phyloP scores from a whole-genome alignment of 129 eudicot genomes.

The Centaurea solstitialis region DNA sequence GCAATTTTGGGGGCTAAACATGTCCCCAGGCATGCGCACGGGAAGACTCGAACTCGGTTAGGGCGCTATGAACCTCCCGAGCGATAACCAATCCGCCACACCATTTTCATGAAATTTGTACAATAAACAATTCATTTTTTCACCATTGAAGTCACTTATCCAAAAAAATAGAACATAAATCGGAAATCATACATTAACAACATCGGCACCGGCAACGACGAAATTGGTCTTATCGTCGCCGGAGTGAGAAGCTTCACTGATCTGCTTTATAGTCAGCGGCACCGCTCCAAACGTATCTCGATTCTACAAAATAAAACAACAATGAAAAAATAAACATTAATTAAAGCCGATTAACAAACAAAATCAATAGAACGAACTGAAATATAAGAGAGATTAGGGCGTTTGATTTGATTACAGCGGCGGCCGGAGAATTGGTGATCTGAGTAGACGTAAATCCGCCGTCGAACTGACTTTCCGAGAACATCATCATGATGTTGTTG shows the following conservation, averaged over 20 bases:
- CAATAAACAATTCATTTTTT: not conserved
- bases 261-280: conserved; percentile 84
- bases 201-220: conserved; percentile 62
- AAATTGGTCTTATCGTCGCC: conserved; percentile 77
- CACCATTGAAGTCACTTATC: not conserved
- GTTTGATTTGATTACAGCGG: conserved; percentile 23
- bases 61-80: too few relatives aligned
- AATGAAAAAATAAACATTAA: conserved; percentile 2
- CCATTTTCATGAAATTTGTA: too few relatives aligned
- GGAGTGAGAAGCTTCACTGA: conserved; percentile 77
- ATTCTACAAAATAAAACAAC: conserved; percentile 39
- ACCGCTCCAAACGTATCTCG: conserved; percentile 59
- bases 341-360: not conserved
- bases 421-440: conserved; percentile 41
- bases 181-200: conserved; percentile 52
- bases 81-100: too few relatives aligned
- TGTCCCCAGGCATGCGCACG: too few relatives aligned
- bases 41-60: too few relatives aligned
- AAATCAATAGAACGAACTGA: not conserved
- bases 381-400: not conserved
- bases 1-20: too few relatives aligned
- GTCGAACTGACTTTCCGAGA: conserved; percentile 49
- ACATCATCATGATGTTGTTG: conserved; percentile 23
- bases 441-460: conserved; percentile 71
- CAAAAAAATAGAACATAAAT: not conserved